Base-by-base conservation (phyloP, 345 rosid genomes). In the Murraya koenigii region DNA sequence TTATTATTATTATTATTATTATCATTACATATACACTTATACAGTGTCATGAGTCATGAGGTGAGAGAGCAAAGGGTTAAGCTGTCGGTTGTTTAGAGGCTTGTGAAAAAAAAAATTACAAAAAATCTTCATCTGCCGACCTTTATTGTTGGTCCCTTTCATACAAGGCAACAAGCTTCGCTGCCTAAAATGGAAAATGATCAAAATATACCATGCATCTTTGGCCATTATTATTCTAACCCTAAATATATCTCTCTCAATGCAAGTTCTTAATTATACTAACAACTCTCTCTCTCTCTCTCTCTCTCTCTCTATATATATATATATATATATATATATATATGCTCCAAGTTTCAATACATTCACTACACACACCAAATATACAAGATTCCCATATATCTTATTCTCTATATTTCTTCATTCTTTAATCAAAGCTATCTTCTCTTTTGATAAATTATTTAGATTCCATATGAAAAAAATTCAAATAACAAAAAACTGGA, bases 61-160 rank as follows among this genome's bases (percentile, higher is more conserved):
- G 52, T 22, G 38, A 47, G 36, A 39, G 23, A 36, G 59, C 2
- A 33, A 49, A 14, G 56, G 83, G 71, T 80, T 78, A 78, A 82
- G 83, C 83, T 87, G 89, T 89, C 89, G 83, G 86, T 72, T 85
- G 81, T 75, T 88, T 77, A 30, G 81, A 71, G 84, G 61, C 80
- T 75, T 68, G 77, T 64, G 68, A 52, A 61, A 77, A 80, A 78
- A 77, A 56, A 30, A 47, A n/a, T n/a, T n/a, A n/a, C n/a, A n/a
- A 74, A 17, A 52, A 17, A 77, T 71, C 77, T 75, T 77, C 84
- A 52, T 17, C 47, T 68, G 59, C 81, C 47, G 6, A 28, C 33
- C 81, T 83, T 83, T 82, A 67, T 76, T 58, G 67, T 78, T 78
- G 79, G 84, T 83, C 83, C 83, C 56, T 87, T 85, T 90, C 88